Evolutionary conservation across 352 stramenopile species (phyloP).

Genomic region (Globisporangium barbulae): DNA sequence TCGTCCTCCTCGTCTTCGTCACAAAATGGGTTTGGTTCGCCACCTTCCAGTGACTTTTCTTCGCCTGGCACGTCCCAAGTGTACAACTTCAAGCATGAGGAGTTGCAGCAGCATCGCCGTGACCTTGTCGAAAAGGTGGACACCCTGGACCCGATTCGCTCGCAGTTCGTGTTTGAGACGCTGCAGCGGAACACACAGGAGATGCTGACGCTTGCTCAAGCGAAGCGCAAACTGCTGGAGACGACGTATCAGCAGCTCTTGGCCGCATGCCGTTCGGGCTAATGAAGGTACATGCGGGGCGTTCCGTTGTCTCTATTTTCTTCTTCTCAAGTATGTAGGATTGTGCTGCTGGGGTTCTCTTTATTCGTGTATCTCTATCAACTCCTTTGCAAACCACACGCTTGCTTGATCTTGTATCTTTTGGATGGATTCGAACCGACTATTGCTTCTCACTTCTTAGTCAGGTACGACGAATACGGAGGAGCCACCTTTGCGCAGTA

Average conservation of each 20-base stretch:
- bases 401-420: background rate
- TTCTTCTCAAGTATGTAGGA: background rate
- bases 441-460: constrained; percentile 13
- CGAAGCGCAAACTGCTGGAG: constrained; percentile 65
- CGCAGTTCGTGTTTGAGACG: constrained; percentile 68
- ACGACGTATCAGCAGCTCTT: constrained; percentile 55
- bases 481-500: constrained; percentile 60
- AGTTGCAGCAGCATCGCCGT: constrained; percentile 42
- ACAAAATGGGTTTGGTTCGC: constrained; percentile 14
- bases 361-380: constrained; percentile 9
- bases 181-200: constrained; percentile 65
- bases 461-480: constrained; percentile 58
- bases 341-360: constrained; percentile 2
- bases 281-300: background rate
- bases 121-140: constrained; percentile 60
- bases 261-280: constrained; percentile 27
- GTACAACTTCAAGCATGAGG: constrained; percentile 38
- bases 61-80: constrained; percentile 25
- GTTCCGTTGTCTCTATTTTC: background rate
- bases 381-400: constrained; percentile 1
- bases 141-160: constrained; percentile 51
- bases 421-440: background rate
- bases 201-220: constrained; percentile 71
- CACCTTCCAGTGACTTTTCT: constrained; percentile 4
- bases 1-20: constrained; percentile 12